Percentiles rank a stretch among this genome's conserved stretches.
These are phyloP conservation scores for Clarkia xantiana DNA, from an alignment of 345 rosid genomes.

Conservation along the genomic window DNA sequence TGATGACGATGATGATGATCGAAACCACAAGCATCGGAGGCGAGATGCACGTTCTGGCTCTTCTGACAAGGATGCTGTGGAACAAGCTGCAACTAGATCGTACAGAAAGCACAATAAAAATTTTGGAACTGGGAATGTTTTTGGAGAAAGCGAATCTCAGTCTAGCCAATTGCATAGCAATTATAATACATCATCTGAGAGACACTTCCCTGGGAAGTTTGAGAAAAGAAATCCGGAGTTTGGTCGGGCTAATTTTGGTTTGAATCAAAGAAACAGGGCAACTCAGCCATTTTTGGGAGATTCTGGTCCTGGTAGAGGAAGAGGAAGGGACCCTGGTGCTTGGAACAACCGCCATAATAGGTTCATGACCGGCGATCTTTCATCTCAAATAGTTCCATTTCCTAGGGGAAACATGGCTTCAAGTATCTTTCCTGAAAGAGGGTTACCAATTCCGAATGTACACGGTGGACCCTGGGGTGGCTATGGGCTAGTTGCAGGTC, in stretches of 20 bases:
- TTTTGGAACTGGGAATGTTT: slow-evolving; percentile 50
- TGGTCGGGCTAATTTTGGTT: slow-evolving; percentile 35
- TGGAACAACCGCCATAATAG: slow-evolving; percentile 68
- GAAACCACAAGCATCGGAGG: slow-evolving; percentile 93
- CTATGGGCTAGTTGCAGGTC: slow-evolving; percentile 68
- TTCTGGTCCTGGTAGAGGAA: slow-evolving; percentile 59
- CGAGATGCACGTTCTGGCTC: slow-evolving; percentile 58
- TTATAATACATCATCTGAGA: slow-evolving; percentile 25
- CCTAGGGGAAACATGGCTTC: slow-evolving; percentile 40
- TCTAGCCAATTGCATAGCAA: slow-evolving; percentile 31
- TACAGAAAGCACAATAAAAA: slow-evolving; percentile 51
- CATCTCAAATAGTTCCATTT: slow-evolving; percentile 65
- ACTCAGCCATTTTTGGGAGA: slow-evolving; percentile 51
- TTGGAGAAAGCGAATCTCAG: slow-evolving; percentile 44
- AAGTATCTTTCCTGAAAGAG: slow-evolving; percentile 58
- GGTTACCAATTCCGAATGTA: slow-evolving; percentile 43
- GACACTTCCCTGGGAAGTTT: slow-evolving; percentile 29
- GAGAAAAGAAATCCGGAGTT: slow-evolving; percentile 49
- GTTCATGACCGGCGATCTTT: slow-evolving; percentile 46
- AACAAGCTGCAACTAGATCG: slow-evolving; percentile 41
- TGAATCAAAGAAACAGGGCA: slow-evolving; percentile 45
- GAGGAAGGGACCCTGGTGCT: slow-evolving; percentile 64
- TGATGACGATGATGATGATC: slow-evolving; percentile 95
- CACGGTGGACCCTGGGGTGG: slow-evolving; percentile 62
- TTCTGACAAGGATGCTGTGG: slow-evolving; percentile 49